Base-by-base conservation (phyloP, 352 stramenopile genomes). In the Phytophthora hybrid region DNA sequence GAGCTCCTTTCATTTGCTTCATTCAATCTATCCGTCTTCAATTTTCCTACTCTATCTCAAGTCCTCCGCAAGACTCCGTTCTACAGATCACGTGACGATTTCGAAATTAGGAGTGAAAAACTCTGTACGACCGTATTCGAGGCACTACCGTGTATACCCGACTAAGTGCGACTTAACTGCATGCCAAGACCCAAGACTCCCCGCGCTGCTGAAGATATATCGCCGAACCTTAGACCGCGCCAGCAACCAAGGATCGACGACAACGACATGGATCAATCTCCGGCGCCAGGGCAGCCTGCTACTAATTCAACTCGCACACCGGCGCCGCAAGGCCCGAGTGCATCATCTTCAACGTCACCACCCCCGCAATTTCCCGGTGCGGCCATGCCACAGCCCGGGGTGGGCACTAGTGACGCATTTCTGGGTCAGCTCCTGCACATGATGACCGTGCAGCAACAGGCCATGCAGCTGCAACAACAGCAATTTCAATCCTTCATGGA, bases 401-500 rank as follows among this genome's bases (percentile, higher is more conserved):
- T 5, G 39, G 34, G 19, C 13, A 31, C 32, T 18, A 19, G 56
- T 46, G 34, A 63, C 56, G 18, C 14, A 2, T 5, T 39, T 52
- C 6, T 63, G 10, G 18, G 34, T 21, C 39, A 55, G 16, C 58
- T 64, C 14, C 21, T 64, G 41, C 41, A 46, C 21, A 64, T 64
- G 23, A 46, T 54, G 23, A 18, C 26, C 4, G 41, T 41, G 59
- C 59, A 66, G 16, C 18, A 65, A 10, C 44, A 65, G 44, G 41
- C 26, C 29, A 71, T 71, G 44, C 44, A 37, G 46, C 32, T 21
- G 16, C 64, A 71, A 16, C 41, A 71, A 44, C 26, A 71, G 46
- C 54, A 71, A n/a, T 64, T 64, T 5, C 14, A 71, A 39, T 16
- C 29, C 0, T 64, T 70, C 44, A 59, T 64, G 63, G 29, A 70